Base-by-base conservation (phyloP, 2,329 filamentous ascomycete genomes). In the Arthrobotrys megalospora region DNA sequence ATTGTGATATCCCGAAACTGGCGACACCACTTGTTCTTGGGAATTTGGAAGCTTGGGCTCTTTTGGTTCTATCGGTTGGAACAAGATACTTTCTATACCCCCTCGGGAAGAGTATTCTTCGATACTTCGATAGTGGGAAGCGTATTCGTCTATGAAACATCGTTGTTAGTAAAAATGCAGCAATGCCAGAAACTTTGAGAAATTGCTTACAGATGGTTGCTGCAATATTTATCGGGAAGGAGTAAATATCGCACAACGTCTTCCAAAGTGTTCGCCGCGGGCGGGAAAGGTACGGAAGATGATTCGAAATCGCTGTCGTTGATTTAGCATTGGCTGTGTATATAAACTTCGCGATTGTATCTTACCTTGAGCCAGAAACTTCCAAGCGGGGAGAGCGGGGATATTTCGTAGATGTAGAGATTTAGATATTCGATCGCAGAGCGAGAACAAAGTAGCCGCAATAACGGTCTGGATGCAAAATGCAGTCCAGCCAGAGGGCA, bases 401-500 rank as follows among this genome's bases (percentile, higher is more conserved):
- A 14, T 21, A 14, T 60, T 36, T 16, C 41, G 41, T 3, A 12
- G n/a, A 11, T 34, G 8, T 21, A 32, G 14, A 16, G n/a, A 1
- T 8, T 38, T 36, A 6, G 10, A 58, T 10, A 58, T 10, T 16
- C 36, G n/a, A 6, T 1, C 10, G 16, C 34, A 12, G n/a, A 38
- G 32, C 11, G n/a, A 38, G 16, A 21, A 6, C 11, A 38, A n/a
- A 38, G 6, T 38, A 16, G 14, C 11, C 10, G 21, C 10, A 38
- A 38, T 19, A 8, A 24, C 19, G 19, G 32, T 14, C 32, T 58
- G 52, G 32, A 21, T 38, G 52, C 36, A 16, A 8, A 55, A 55
- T 14, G 19, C 52, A 55, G 28, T 19, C 52, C 52, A 55, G 28
- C 52, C 52, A 45, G n/a, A 16, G 3, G 28, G n/a, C 52, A 55